phyloP scores from a whole-genome alignment of 352 stramenopile species.

The Globisporangium megalacanthum region DNA sequence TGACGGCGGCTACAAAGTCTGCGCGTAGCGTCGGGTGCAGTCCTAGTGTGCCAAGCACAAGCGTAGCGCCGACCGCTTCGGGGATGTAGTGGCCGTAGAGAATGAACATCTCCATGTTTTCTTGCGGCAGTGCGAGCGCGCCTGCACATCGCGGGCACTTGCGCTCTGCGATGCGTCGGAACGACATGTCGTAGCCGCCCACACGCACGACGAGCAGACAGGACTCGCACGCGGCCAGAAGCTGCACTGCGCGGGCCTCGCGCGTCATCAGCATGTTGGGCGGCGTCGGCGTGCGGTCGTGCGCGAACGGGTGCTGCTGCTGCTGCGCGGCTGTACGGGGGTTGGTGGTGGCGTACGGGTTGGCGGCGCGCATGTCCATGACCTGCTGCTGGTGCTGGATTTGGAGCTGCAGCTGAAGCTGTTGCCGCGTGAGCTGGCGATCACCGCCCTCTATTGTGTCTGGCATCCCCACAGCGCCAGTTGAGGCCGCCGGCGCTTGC shows the following conservation, averaged over 20 bases:
- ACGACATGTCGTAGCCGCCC: constrained; percentile 73
- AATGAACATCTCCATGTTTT: constrained; percentile 86
- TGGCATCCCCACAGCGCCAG: constrained; percentile 5
- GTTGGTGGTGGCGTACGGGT: not conserved
- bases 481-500: not conserved
- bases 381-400: constrained; percentile 9
- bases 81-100: constrained; percentile 80
- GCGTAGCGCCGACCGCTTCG: constrained; percentile 56
- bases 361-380: constrained; percentile 10
- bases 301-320: constrained; percentile 8
- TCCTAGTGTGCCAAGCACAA: constrained; percentile 63
- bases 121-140: constrained; percentile 60
- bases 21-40: constrained; percentile 67
- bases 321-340: constrained; percentile 6
- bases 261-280: constrained; percentile 7
- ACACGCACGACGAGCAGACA: constrained; percentile 69
- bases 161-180: constrained; percentile 71
- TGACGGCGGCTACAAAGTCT: constrained; percentile 75
- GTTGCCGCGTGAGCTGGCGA: constrained; percentile 9
- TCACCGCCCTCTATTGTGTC: constrained; percentile 7
- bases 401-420: constrained; percentile 4
- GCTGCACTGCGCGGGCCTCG: constrained; percentile 43
- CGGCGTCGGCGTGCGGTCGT: constrained; percentile 13
- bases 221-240: constrained; percentile 67
- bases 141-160: constrained; percentile 65